Evolutionary conservation across 306 rosid species (phyloP).

Genomic region (Boehmeria nivea): DNA sequence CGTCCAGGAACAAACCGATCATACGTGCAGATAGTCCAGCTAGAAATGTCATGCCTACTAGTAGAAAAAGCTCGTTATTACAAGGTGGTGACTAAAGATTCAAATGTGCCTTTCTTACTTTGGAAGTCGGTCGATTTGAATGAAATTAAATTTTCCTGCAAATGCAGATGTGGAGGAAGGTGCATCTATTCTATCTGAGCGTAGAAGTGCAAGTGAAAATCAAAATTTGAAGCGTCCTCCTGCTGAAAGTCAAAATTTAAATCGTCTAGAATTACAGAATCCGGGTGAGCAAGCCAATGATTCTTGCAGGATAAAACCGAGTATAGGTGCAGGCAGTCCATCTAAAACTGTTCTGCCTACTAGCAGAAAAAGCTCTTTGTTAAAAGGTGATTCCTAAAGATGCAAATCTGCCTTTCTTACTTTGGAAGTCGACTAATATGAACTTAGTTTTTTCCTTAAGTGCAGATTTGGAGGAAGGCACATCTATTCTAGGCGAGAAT

Average conservation of each 20-base stretch:
- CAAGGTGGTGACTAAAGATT: constrained; percentile 11
- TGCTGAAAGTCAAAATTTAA: too few relatives aligned
- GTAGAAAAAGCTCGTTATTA: background rate
- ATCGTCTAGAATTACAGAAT: background rate
- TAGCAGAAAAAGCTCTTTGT: background rate
- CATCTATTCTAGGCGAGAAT: too few relatives aligned
- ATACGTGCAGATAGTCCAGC: too few relatives aligned
- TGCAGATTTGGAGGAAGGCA: background rate
- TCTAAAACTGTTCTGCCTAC: too few relatives aligned
- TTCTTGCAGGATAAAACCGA: constrained; percentile 1
- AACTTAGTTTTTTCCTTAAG: background rate
- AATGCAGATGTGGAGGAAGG: too few relatives aligned
- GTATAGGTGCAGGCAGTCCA: too few relatives aligned
- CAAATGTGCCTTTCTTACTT: background rate
- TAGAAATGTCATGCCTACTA: too few relatives aligned
- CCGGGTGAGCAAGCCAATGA: too few relatives aligned
- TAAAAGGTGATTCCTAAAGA: constrained; percentile 14
- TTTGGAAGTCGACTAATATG: background rate
- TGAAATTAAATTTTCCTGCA: too few relatives aligned
- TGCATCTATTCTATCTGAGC: too few relatives aligned
- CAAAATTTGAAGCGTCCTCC: too few relatives aligned
- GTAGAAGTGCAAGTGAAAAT: too few relatives aligned
- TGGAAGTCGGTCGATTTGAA: background rate
- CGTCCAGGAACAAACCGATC: background rate
- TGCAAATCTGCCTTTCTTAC: background rate